These are phyloP conservation scores for Cnidoscolus chayamansa DNA, from an alignment of 441 rosid species.

Conservation along the genomic window DNA sequence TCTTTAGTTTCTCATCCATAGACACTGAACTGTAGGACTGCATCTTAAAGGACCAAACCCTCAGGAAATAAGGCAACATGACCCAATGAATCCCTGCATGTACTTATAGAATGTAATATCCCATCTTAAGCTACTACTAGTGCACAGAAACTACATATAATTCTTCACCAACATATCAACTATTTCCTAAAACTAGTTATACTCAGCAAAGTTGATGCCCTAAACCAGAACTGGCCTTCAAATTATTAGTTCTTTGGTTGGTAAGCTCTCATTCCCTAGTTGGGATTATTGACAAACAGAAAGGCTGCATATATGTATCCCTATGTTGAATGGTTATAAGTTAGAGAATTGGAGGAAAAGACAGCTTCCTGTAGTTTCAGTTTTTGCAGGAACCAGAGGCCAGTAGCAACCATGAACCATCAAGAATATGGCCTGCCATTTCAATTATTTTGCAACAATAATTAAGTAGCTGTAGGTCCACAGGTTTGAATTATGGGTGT, in stretches of 20 bases:
- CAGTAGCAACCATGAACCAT: constrained; percentile 9
- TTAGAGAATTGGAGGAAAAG: constrained; percentile 21
- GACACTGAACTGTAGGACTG: no score
- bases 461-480: constrained; percentile 28
- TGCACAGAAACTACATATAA: background rate
- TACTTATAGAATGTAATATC: no score
- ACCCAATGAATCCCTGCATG: no score
- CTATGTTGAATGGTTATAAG: background rate
- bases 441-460: constrained; percentile 29
- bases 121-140: background rate
- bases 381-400: constrained; percentile 18
- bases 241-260: background rate
- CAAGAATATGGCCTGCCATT: constrained; percentile 14
- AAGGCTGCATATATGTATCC: background rate
- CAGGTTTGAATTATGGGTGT: constrained; percentile 24
- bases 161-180: background rate
- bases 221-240: background rate
- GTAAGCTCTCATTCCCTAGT: background rate
- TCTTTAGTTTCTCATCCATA: no score
- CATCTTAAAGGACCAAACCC: no score
- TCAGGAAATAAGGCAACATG: no score
- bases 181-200: background rate
- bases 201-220: background rate
- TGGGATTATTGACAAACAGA: background rate
- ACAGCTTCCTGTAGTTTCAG: constrained; percentile 11